Percentiles rank a stretch among this genome's conserved stretches.
Evolutionary conservation across 2,329 filamentous ascomycete species (phyloP).

Genomic region (Metarhizium brunneum): DNA sequence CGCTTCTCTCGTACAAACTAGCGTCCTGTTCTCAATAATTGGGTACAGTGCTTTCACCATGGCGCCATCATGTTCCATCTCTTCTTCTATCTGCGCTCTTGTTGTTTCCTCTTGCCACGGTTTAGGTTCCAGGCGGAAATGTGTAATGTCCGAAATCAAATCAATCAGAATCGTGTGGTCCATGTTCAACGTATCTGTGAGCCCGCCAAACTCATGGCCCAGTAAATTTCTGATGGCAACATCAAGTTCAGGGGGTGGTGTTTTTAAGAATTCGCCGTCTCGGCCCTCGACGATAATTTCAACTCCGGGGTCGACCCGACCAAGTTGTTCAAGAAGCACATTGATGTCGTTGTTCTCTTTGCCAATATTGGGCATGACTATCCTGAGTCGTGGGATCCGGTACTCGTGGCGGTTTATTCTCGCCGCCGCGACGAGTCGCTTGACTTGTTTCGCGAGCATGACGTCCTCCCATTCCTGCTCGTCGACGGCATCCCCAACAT

Average conservation of each 20-base stretch:
- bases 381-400: conserved; percentile 23
- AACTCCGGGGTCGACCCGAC: conserved; percentile 20
- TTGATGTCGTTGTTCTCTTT: conserved; percentile 20
- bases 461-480: conserved; percentile 25
- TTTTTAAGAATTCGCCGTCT: conserved; percentile 15
- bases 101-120: conserved; percentile 25
- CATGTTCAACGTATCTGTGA: conserved; percentile 28
- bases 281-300: conserved; percentile 23
- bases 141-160: conserved; percentile 30
- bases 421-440: conserved; percentile 26
- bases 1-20: conserved; percentile 29
- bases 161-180: conserved; percentile 33
- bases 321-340: conserved; percentile 22
- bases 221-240: conserved; percentile 21
- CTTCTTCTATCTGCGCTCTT: conserved; percentile 24
- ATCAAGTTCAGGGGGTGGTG: conserved; percentile 14
- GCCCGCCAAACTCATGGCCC: conserved; percentile 19
- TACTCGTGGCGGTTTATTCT: conserved; percentile 27
- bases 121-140: conserved; percentile 21
- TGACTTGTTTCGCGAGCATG: conserved; percentile 22
- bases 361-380: conserved; percentile 24
- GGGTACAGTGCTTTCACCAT: conserved; percentile 28
- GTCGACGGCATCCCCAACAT: conserved; percentile 19
- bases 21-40: conserved; percentile 18
- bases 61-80: conserved; percentile 19